A percentile compares a stretch with the other conserved stretches of the same genome.
These are phyloP conservation scores for Cruciata laevipes DNA, from an alignment of 257 asterid species.

Conservation along the genomic window DNA sequence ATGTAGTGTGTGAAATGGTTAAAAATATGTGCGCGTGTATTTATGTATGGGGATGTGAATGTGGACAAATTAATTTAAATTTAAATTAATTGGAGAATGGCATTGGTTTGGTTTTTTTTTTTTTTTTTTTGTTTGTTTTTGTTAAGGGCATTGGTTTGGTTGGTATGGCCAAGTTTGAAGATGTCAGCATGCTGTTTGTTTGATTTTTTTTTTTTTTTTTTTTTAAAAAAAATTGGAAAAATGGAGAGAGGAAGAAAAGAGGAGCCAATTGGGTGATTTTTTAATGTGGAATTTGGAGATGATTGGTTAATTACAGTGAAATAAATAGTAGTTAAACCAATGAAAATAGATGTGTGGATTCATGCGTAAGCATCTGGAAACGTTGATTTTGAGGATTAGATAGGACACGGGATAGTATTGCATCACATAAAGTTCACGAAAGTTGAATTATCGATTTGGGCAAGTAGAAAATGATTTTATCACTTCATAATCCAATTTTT, in stretches of 20 bases:
- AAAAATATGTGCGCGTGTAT: not conserved
- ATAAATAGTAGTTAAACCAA: not conserved
- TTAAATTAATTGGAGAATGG: not conserved
- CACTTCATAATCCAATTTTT: not conserved
- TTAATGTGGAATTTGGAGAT: not conserved
- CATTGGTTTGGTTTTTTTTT: too few relatives aligned
- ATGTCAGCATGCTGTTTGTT: not conserved
- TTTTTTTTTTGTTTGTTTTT: too few relatives aligned
- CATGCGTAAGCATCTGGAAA: slow-evolving; percentile 1
- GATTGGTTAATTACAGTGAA: not conserved
- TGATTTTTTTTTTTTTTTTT: not conserved
- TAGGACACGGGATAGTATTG: not conserved
- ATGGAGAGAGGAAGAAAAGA: not conserved
- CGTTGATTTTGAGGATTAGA: not conserved
- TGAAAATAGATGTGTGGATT: slow-evolving; percentile 2
- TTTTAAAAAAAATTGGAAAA: not conserved
- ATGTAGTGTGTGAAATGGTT: not conserved
- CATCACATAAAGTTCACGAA: not conserved
- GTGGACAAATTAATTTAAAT: not conserved
- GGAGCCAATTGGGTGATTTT: not conserved
- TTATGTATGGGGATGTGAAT: not conserved
- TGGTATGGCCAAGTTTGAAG: slow-evolving; percentile 15
- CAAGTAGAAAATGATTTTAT: not conserved
- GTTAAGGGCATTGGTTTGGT: too few relatives aligned
- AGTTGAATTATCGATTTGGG: too few relatives aligned